Conservation (phyloP, 2,329 filamentous ascomycete genomes). For the Trichoderma hamatum region DNA sequence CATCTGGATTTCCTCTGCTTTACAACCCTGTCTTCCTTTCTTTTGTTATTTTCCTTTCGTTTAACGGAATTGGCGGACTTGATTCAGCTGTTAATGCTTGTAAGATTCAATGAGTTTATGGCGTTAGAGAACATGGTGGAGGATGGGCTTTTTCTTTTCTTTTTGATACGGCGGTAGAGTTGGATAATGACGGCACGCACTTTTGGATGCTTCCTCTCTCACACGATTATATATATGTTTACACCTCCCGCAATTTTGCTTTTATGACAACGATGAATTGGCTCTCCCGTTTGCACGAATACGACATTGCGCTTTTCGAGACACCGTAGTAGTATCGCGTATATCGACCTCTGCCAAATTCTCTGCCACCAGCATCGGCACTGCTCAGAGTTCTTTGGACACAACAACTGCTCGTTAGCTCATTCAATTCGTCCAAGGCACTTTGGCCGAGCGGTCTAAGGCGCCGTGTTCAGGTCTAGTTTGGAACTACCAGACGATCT, state of each 20-base stretch:
- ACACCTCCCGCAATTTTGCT: not conserved
- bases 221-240: not conserved
- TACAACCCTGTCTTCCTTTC: not conserved
- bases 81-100: not conserved
- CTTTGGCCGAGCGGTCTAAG: slow-evolving; percentile 28
- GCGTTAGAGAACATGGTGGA: not conserved
- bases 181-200: not conserved
- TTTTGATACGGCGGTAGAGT: not conserved
- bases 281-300: not conserved
- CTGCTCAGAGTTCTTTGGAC: not conserved
- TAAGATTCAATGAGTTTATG: not conserved
- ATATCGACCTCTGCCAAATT: too few relatives aligned
- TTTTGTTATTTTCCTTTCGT: not conserved
- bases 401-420: not conserved
- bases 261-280: not conserved
- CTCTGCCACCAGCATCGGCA: not conserved
- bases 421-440: slow-evolving; percentile 28
- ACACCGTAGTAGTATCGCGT: not conserved
- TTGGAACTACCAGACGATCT: slow-evolving; percentile 25
- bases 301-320: not conserved
- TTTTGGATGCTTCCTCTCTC: not conserved
- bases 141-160: not conserved
- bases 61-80: not conserved
- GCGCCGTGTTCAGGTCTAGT: slow-evolving; percentile 23
- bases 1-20: not conserved